Base-by-base conservation (phyloP, 2,329 filamentous ascomycete genomes). In the Exophiala spinifera region DNA sequence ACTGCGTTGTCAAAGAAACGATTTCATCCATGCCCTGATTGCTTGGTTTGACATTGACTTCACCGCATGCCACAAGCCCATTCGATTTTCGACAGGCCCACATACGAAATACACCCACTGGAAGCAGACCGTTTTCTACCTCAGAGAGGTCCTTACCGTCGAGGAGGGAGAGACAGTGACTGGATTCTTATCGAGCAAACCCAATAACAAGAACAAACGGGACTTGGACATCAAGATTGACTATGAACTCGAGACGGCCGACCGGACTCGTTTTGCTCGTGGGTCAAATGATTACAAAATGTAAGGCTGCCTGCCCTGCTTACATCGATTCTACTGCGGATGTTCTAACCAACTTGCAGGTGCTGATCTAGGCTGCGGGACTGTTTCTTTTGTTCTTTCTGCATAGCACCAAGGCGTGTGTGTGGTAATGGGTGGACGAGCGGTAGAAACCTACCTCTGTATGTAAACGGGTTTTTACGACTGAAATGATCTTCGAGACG, bases 1-100 rank as follows among this genome's bases (percentile, higher is more conserved):
- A 63, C 84, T 99, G 49, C 76, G 79, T 46, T 84, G 83, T 63
- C 88, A 89, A 69, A 87, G 92, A 63, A 89, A 89, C 70, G 94
- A 99, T 77, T 97, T 95, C 75, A 82, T 97, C 68, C 94, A 99
- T 74, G 94, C 94, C 53, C 78, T 99, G 53, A 95, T 99, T 64
- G 88, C 92, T 10, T 99, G 94, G 94, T 99, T 99, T 77, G 94
- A 99, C 71, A 97, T 99, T 66, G 92, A 97, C 69, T 99, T 99
- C 76, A 88, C 89, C 48, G 91, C 91, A 56, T 97, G 94, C 82
- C 94, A 99, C 82, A 97, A 97, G 82, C 89, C 91, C 28, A 91
- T 99, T 69, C 84, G 86, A 69, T 99, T 99, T 81, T 95, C 89
- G 50, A 99, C 94, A 15, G 94, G 94, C 19, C 94, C 94, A 23